Base-by-base conservation (phyloP, 345 rosid genomes). In the Acer campestre region DNA sequence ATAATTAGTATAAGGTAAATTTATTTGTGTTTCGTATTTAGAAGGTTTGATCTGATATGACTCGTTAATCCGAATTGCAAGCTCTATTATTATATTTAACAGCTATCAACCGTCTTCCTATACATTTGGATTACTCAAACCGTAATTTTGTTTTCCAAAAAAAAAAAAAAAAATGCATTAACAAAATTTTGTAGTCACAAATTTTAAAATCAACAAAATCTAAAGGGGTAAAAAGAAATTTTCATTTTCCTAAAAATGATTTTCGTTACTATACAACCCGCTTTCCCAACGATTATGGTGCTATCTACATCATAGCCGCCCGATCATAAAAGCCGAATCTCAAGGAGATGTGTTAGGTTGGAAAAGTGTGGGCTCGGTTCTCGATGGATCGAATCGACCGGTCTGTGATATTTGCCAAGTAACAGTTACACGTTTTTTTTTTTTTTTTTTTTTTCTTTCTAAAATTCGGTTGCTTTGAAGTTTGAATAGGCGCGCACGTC, bases 291-390 rank as follows among this genome's bases (percentile, higher is more conserved):
- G 44, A 20, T 59, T 53, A 75, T n/a, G 35, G 31, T 68, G 78
- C n/a, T 46, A 25, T 11, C 27, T 4, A 2, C 7, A 75, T 64
- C 80, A 62, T 18, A 66, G 42, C 82, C 85, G 88, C 70, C 11
- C 6, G 58, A 72, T 80, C 27, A 2, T 0, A 7, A 10, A 10
- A 13, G 10, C 16, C 20, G 64, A 16, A 70, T n/a, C 62, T 69
- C 20, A 35, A 80, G 77, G 67, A 13, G 18, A n/a, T 13, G 38
- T 18, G 25, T 31, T 7, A 42, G 13, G 53, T 40, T 1, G 23
- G 11, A 16, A 18, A 51, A 7, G 9, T 40, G 23, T 71, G 73
- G 80, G 78, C 74, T 75, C 84, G 80, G 35, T 61, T 55, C 63
- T 73, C 78, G 10, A 46, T 63, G 80, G 27, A n/a, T 20, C 23